Base-by-base conservation (phyloP, 2,329 filamentous ascomycete species). In the Chalara sp. region DNA sequence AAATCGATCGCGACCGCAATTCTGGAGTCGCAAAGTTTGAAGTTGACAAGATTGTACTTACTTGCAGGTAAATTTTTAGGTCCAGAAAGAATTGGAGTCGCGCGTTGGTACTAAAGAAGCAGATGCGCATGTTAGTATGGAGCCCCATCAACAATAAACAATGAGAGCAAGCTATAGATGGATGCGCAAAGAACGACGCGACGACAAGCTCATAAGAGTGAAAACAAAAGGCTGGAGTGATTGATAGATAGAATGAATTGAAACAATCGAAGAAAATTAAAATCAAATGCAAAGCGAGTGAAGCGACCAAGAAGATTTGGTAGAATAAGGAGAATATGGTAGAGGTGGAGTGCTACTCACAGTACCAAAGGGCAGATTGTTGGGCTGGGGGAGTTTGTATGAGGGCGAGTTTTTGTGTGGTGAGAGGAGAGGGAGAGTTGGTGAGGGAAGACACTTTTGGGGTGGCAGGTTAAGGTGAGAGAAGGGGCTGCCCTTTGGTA, bases 61-160 rank as follows among this genome's bases (percentile, higher is more conserved):
- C 60, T 12, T 52, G 21, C 46, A 48, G 28, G 39, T 51, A 44
- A 29, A 40, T 57, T 37, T 52, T 52, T 42, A 32, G 32, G 43
- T 8, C 46, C 47, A 42, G 40, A 44, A 32, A 29, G 37, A 52
- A 32, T 46, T 43, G 50, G 42, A 32, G 47, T 48, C 8, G 44
- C 47, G 49, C 55, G 59, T 60, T 44, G 60, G 56, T 43, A 55
- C 58, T 44, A 31, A 50, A 45, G 30, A 53, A 46, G 53, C 50
- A 33, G 47, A 47, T 32, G 33, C 49, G 30, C 30, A 52, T 44
- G 8, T 37, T 13, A 7, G 8, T 12, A 7, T 2, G 44, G 48
- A 35, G 46, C 32, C 32, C 45, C 43, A 50, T 52, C 37, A 58
- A 56, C 40, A 48, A 58, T 50, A 46, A 55, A 56, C 52, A 56